Evolutionary conservation across 805 yeast species (phyloP).

Genomic region (Candida saitoana): DNA sequence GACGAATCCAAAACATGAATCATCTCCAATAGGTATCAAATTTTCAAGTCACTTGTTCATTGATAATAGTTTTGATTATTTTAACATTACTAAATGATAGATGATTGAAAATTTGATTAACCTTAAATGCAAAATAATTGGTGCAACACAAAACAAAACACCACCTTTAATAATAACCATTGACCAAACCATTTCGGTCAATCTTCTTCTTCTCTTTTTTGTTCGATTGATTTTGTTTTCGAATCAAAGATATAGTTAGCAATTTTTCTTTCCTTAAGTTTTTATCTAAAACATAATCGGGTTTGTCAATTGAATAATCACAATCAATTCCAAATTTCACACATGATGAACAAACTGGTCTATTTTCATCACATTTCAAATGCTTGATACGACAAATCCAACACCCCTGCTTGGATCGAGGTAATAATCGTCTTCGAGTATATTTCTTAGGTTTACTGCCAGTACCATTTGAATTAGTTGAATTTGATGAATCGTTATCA

Average conservation of each 20-base stretch:
- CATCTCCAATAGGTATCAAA: background rate
- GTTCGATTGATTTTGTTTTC: slow-evolving; percentile 18
- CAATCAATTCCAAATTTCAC: slow-evolving; percentile 37
- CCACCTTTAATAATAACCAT: background rate
- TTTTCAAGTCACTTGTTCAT: background rate
- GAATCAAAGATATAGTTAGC: slow-evolving; percentile 24
- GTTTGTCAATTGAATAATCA: slow-evolving; percentile 37
- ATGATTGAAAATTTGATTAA: background rate
- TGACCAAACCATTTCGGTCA: background rate
- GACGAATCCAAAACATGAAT: background rate
- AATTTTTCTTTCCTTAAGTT: slow-evolving; percentile 32
- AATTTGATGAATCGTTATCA: background rate
- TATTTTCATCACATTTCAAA: slow-evolving; percentile 39
- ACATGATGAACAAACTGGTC: slow-evolving; percentile 37
- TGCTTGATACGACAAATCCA: slow-evolving; percentile 47
- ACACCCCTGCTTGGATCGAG: slow-evolving; percentile 41
- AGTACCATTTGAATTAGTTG: background rate
- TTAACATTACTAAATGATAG: background rate
- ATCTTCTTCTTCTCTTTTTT: slow-evolving; percentile 5
- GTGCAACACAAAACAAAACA: background rate
- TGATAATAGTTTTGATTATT: background rate
- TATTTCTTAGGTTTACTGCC: slow-evolving; percentile 22
- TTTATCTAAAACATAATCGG: slow-evolving; percentile 35
- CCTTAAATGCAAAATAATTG: background rate
- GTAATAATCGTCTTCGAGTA: slow-evolving; percentile 36